Base-by-base conservation (phyloP, 2,329 filamentous ascomycete species). In the Talaromyces amestolkiae region DNA sequence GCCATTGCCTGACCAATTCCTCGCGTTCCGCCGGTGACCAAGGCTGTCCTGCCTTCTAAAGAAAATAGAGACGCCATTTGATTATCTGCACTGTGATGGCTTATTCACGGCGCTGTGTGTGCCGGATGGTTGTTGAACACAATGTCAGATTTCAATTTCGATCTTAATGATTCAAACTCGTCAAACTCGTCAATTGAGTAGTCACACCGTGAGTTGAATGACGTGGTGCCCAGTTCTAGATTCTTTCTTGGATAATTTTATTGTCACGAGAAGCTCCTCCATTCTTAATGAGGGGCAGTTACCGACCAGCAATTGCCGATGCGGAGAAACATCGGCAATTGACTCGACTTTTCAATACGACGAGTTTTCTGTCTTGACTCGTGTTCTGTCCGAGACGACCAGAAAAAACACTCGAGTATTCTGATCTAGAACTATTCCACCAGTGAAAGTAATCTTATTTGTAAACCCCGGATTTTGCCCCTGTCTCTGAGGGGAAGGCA, bases 1-100 rank as follows among this genome's bases (percentile, higher is more conserved):
- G 80, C 78, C 81, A 82, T 82, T 22, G 78, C 77, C 65, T 78
- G 76, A 24, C 81, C 81, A 56, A 83, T 82, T 9, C 81, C 81
- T 64, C 81, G 74, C 13, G 80, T 82, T n/a, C 80, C 80, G 24
- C 81, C 80, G 1, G 81, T 82, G 13, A 82, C 74, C 53, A 82
- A 69, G 31, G 80, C 81, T 45, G 79, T 82, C 67, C 77, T 76
- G 39, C 80, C 79, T 43, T 68, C 70, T 35, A 80, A 68, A 31
- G 78, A 80, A 67, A 80, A 80, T 22, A 80, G 70, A 27, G 74
- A 75, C 35, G 67, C 59, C 75, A 77, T 77, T 47, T 35, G 6
- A 33, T 33, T 33, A 53, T 53, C 27, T 9, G 27, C 27, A 6
- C 11, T 15, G 27, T 13, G 39, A 10, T 43, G 1, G 22, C 24